Base-by-base conservation (phyloP, 768 basidiomycete species). In the Russula earlei region DNA sequence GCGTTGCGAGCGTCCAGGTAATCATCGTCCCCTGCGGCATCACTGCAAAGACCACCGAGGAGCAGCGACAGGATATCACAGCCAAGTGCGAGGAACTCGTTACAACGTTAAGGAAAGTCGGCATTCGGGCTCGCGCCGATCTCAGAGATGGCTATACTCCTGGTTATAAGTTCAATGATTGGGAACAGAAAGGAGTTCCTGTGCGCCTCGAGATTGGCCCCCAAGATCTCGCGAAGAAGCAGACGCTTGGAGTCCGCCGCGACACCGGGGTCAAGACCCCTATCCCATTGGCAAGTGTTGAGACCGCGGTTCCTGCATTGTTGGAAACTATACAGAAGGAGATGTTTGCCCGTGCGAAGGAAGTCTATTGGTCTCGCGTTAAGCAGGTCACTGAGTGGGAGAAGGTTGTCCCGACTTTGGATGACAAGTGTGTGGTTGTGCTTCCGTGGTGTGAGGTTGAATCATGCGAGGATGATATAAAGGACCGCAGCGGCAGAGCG, bases 161-260 rank as follows among this genome's bases (percentile, higher is more conserved):
- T 9, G 96, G 96, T 29, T 98, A 87, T 75, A 99, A 99, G 74
- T 99, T 96, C 76, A 96, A 97, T 68, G 91, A 98, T 66, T 97
- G 95, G 93, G 96, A 99, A 75, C 87, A 97, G 72, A 91, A 95
- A 88, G 96, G 96, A 68, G 93, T 98, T 41, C 96, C 96, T 12
- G 77, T 99, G 60, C 92, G 96, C 62, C 86, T 99, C 60, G 96
- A 99, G 73, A 84, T 98, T 64, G 96, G 96, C 6, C 96, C 96
- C 41, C 83, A 87, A 60, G 95, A 98, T 70, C 75, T 98, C 61
- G 77, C 79, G 45, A 88, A 91, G 67, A 70, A 81, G 57, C 87
- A 94, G 67, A 88, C 89, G 0, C 71, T 93, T 53, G 76, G 82
- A 24, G 91, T 92, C 45, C 89, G 95, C 58, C 87, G 96, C 58